Conservation (phyloP, 192 early-diverging fungal species). For the Cladochytrium replicatum region DNA sequence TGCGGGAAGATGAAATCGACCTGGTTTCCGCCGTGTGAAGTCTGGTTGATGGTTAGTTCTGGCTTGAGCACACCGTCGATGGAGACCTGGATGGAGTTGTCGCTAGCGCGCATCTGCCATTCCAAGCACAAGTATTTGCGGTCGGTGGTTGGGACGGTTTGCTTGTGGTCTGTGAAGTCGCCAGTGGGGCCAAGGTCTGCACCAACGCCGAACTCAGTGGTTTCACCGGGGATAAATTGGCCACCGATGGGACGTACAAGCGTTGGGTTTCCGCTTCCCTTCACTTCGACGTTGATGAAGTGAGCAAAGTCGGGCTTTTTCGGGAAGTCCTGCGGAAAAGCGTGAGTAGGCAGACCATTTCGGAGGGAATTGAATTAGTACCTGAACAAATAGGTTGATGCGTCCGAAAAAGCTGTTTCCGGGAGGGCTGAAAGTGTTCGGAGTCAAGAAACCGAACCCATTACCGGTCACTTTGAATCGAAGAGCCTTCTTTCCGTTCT, state of each 20-base stretch:
- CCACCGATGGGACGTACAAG: slow-evolving; percentile 17
- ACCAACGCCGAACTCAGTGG: background rate
- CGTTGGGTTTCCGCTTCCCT: slow-evolving; percentile 11
- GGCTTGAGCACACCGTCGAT: slow-evolving; percentile 6
- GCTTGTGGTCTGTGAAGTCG: slow-evolving; percentile 3
- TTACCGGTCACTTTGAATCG: background rate
- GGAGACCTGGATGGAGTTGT: slow-evolving; percentile 4
- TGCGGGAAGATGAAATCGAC: slow-evolving; percentile 9
- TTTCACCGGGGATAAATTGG: slow-evolving; percentile 14
- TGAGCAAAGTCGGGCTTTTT: slow-evolving; percentile 15
- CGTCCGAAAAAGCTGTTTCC: slow-evolving; percentile 12
- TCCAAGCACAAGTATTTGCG: slow-evolving; percentile 2
- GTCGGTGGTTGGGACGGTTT: background rate
- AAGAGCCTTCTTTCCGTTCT: slow-evolving; percentile 10
- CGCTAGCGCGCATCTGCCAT: background rate
- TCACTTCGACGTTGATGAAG: slow-evolving; percentile 17
- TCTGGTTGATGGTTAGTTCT: background rate
- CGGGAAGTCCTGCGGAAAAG: slow-evolving; percentile 7
- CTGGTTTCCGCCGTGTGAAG: slow-evolving; percentile 12
- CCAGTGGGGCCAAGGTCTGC: slow-evolving; percentile 7
- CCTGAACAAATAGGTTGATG: slow-evolving; percentile 4
- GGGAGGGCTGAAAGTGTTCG: slow-evolving; percentile 10
- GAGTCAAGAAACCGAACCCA: slow-evolving; percentile 8
- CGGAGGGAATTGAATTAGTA: background rate
- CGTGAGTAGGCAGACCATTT: background rate